A percentile compares a stretch with the other conserved stretches of the same genome.
These are phyloP conservation scores for Suillus bovinus DNA, from an alignment of 768 basidiomycete species.

Conservation along the genomic window DNA sequence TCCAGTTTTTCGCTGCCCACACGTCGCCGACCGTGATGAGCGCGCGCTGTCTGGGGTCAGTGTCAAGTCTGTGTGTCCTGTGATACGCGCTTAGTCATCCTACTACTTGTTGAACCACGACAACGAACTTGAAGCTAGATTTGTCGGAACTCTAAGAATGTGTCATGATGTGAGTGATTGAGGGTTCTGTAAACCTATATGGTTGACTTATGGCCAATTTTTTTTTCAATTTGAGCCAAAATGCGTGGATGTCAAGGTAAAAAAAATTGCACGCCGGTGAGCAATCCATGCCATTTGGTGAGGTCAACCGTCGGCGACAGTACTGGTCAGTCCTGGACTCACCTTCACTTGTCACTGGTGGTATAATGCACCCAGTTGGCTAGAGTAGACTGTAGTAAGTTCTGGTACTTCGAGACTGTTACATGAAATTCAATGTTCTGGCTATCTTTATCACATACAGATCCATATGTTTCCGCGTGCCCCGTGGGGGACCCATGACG, in stretches of 20 bases:
- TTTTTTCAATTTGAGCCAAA: background rate
- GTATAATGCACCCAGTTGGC: background rate
- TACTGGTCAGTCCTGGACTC: background rate
- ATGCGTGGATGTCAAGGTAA: background rate
- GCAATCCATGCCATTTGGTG: background rate
- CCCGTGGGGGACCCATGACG: constrained; percentile 1
- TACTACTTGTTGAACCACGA: too few relatives aligned
- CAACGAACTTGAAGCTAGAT: background rate
- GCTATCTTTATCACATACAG: background rate
- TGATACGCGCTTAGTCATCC: too few relatives aligned
- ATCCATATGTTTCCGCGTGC: background rate
- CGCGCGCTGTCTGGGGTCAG: too few relatives aligned
- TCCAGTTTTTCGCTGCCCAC: too few relatives aligned
- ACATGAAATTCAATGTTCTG: background rate
- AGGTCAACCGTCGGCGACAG: background rate
- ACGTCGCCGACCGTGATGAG: too few relatives aligned
- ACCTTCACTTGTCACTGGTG: background rate
- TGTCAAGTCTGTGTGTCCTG: too few relatives aligned
- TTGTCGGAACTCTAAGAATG: background rate
- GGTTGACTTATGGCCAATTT: background rate
- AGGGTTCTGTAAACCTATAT: background rate
- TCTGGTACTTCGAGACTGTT: background rate
- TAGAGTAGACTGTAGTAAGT: background rate
- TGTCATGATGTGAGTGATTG: background rate
- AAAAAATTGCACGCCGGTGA: background rate